Base-by-base conservation (phyloP, 129 eudicot species). In the Flaveria bidentis region DNA sequence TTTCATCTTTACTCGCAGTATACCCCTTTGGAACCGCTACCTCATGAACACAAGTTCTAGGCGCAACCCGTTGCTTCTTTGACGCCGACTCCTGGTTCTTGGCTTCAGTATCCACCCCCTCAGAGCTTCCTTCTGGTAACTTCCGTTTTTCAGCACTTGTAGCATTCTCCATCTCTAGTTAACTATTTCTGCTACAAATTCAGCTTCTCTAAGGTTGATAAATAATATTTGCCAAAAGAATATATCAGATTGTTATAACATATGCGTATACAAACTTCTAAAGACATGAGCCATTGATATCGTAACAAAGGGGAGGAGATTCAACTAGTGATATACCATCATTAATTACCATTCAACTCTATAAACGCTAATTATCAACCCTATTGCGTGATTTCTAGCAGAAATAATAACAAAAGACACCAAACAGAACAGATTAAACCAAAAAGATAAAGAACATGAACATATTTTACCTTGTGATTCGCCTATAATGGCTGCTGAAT, bases 21-120 rank as follows among this genome's bases (percentile, higher is more conserved):
- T 83, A 91, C 23, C 90, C 94, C 47, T 85, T 89, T 17, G 99
- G 97, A 77, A 91, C 88, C 26, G 99, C 99, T 58, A 95, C 99
- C 75, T 95, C 99, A 42, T 95, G 99, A 71, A 95, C 97, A 73
- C 99, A 95, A 16, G 96, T 95, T 23, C 97, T 73, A 0, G 95
- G 75, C 76, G 83, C 82, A 74, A 17, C 83, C 23, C 82, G 78
- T 84, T 79, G 84, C 81, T 89, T 92, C 28, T 80, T 52, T 2
- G 75, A 69, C 47, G 84, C 79, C 17, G 77, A 76, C 63, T 85
- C 84, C 49, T 70, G 71, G 14, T 52, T 57, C 36, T 61, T 76
- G 18, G 42, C 41, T 8, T 56, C 79, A 15, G 65, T 26, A 67
- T 79, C 89, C 18, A 53, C 56, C n/a, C n/a, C 75, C 22, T 78